Percentiles rank a stretch among this genome's conserved stretches.
phyloP scores from a whole-genome alignment of 495 filamentous ascomycete species.

The Aspergillus taichungensis region DNA sequence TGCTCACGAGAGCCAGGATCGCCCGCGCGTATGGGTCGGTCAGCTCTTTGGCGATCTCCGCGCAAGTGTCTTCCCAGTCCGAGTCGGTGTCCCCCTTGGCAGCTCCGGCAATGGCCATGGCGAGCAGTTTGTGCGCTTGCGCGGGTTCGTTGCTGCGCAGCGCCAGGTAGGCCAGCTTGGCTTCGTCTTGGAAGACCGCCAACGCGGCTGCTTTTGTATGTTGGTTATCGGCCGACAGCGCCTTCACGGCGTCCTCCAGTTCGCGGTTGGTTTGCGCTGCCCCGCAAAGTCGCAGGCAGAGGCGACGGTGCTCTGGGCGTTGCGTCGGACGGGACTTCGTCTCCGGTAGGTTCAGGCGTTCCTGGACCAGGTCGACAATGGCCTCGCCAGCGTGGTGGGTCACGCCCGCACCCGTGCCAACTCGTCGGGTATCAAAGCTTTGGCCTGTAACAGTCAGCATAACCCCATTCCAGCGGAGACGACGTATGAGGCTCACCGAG shows the following conservation, averaged over 20 bases:
- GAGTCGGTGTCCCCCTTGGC: constrained; percentile 45
- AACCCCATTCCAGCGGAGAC: not conserved
- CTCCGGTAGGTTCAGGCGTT: constrained; percentile 36
- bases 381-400: constrained; percentile 36
- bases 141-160: constrained; percentile 35
- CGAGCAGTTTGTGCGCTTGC: constrained; percentile 41
- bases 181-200: constrained; percentile 65
- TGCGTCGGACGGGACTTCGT: constrained; percentile 48
- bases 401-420: constrained; percentile 16
- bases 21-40: constrained; percentile 82
- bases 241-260: constrained; percentile 52
- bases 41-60: constrained; percentile 55
- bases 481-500: constrained; percentile 40
- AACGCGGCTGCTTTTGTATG: constrained; percentile 75
- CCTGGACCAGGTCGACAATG: constrained; percentile 40
- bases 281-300: constrained; percentile 71
- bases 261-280: constrained; percentile 56
- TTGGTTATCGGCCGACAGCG: constrained; percentile 48
- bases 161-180: constrained; percentile 42
- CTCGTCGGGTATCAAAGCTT: constrained; percentile 23
- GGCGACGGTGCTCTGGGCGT: constrained; percentile 63
- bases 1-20: constrained; percentile 84
- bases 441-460: constrained; percentile 23
- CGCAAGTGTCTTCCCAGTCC: constrained; percentile 47
- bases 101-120: constrained; percentile 47